Conservation (phyloP, 176 grass and related monocot genomes). For the Hordeum vulgare region MorexV3_pseudomolecules_assembly NC_058522.1:490383821-490384320, state of each 20-base stretch:
- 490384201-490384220: constrained; percentile 48
- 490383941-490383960: too few species aligned
- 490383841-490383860: not conserved
- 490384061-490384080: not conserved
- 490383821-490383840: not conserved
- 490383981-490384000: not conserved
- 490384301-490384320: constrained; percentile 38
- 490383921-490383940: not conserved
- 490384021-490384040: not conserved
- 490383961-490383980: not conserved
- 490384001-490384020: not conserved
- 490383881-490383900: not conserved
- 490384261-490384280: constrained; percentile 68
- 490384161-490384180: not conserved
- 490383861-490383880: not conserved
- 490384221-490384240: constrained; percentile 54
- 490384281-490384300: constrained; percentile 51
- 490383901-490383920: not conserved
- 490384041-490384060: not conserved
- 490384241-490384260: constrained; percentile 68
- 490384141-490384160: not conserved
- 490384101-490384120: too few species aligned
- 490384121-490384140: not conserved
- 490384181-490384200: constrained; percentile 52
- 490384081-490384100: not conserved